Evolutionary conservation across 495 filamentous ascomycete genomes (phyloP).

Genomic region (Apodospora peruviana): DNA sequence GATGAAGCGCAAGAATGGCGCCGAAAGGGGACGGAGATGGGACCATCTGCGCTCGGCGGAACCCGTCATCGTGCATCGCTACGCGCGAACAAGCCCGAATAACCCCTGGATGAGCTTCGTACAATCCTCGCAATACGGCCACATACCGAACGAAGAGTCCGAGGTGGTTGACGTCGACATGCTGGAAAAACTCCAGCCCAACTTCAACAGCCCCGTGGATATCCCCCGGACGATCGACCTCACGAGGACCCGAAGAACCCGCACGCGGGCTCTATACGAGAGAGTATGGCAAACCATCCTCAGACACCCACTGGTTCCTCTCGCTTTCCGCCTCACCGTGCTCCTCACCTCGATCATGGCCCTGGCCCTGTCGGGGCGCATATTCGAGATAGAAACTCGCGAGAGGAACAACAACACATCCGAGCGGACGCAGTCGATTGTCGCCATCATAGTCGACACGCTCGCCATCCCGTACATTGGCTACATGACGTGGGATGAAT

Average conservation of each 20-base stretch:
- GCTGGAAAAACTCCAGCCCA: constrained; percentile 44
- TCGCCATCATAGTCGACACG: constrained; percentile 86
- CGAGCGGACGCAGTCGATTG: constrained; percentile 69
- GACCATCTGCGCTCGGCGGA: constrained; percentile 50
- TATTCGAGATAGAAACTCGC: constrained; percentile 55
- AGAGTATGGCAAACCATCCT: constrained; percentile 49
- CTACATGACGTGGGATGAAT: constrained; percentile 96
- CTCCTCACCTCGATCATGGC: constrained; percentile 76
- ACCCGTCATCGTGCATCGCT: constrained; percentile 49
- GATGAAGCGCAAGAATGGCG: constrained; percentile 26
- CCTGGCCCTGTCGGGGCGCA: constrained; percentile 71
- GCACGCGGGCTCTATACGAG: constrained; percentile 32
- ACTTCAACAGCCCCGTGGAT: constrained; percentile 34
- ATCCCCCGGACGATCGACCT: constrained; percentile 13
- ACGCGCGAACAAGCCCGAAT: constrained; percentile 28
- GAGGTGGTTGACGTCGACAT: constrained; percentile 37
- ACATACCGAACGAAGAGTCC: constrained; percentile 36
- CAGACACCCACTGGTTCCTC: constrained; percentile 76
- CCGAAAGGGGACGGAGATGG: constrained; percentile 48
- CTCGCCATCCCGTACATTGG: constrained; percentile 83
- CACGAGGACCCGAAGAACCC: constrained; percentile 6
- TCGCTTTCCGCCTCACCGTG: constrained; percentile 76
- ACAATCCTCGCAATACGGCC: constrained; percentile 46
- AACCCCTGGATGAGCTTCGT: constrained; percentile 46
- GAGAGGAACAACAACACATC: constrained; percentile 30